Evolutionary conservation across 768 basidiomycete species (phyloP).

Genomic region (Russula brevipes): DNA sequence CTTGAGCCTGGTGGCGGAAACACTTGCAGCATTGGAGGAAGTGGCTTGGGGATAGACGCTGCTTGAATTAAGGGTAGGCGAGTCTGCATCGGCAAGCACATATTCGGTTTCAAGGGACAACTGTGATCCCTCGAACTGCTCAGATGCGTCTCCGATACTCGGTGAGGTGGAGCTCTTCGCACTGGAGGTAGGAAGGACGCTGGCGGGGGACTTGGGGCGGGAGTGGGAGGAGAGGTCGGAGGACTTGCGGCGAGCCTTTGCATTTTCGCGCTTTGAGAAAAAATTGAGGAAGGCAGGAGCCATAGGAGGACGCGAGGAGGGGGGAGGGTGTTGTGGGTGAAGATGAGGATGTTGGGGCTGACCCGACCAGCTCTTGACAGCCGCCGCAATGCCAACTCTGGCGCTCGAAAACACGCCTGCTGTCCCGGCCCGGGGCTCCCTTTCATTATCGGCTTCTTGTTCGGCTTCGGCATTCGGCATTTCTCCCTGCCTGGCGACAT

Average conservation of each 20-base stretch:
- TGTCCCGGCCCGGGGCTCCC: too few species aligned
- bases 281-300: conserved; percentile 13
- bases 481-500: too few species aligned
- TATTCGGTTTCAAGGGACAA: conserved; percentile 23
- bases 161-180: conserved; percentile 8
- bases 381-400: too few species aligned
- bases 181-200: conserved; percentile 2
- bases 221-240: not conserved
- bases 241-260: not conserved
- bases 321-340: not conserved
- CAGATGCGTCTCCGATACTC: conserved; percentile 16
- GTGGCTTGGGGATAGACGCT: conserved; percentile 14
- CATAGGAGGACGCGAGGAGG: not conserved
- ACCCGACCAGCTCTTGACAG: not conserved
- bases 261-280: conserved; percentile 20
- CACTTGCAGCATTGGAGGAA: conserved; percentile 18
- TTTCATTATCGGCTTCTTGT: too few species aligned
- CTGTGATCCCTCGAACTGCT: conserved; percentile 10
- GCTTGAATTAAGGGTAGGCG: conserved; percentile 9
- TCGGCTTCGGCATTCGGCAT: too few species aligned
- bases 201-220: not conserved
- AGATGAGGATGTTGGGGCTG: not conserved
- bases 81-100: conserved; percentile 21
- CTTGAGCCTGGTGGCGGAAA: conserved; percentile 42
- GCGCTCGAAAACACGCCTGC: too few species aligned